Evolutionary conservation across 2,329 filamentous ascomycete genomes (phyloP).

Genomic region (Fusarium sarcochroum): DNA sequence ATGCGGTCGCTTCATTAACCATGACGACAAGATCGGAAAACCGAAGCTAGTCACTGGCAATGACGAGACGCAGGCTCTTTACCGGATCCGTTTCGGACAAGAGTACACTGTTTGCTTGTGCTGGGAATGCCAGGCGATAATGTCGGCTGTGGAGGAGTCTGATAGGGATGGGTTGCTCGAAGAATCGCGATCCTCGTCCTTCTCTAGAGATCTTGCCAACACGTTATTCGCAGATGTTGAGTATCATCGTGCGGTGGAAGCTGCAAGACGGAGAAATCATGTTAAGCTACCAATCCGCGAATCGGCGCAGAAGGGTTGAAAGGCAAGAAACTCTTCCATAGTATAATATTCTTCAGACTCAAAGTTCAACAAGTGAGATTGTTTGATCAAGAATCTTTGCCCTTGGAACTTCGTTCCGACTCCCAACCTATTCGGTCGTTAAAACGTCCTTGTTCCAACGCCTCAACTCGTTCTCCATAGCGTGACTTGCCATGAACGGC

Average conservation of each 20-base stretch:
- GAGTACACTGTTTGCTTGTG: slow-evolving; percentile 38
- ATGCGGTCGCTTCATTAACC: slow-evolving; percentile 49
- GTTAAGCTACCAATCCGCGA: slow-evolving; percentile 18
- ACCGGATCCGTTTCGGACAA: slow-evolving; percentile 35
- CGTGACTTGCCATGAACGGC: slow-evolving; percentile 29
- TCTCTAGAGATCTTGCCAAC: slow-evolving; percentile 5
- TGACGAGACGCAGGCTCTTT: slow-evolving; percentile 34
- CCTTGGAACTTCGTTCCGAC: background rate
- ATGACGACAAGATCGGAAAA: slow-evolving; percentile 41
- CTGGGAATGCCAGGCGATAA: slow-evolving; percentile 42
- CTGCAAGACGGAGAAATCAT: slow-evolving; percentile 33
- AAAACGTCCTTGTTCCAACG: slow-evolving; percentile 34
- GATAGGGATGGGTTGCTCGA: slow-evolving; percentile 10
- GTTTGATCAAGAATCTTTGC: background rate
- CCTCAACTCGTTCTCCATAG: slow-evolving; percentile 35
- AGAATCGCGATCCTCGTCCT: background rate
- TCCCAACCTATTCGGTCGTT: slow-evolving; percentile 28
- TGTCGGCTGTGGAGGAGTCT: slow-evolving; percentile 31
- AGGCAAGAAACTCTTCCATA: background rate
- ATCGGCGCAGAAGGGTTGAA: background rate
- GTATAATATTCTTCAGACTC: background rate
- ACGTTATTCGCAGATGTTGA: slow-evolving; percentile 18
- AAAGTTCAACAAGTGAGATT: background rate
- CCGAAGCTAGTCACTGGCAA: slow-evolving; percentile 19
- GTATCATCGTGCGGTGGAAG: slow-evolving; percentile 34